phyloP scores from a whole-genome alignment of 306 rosid species.

The Gillenia trifoliata region DNA sequence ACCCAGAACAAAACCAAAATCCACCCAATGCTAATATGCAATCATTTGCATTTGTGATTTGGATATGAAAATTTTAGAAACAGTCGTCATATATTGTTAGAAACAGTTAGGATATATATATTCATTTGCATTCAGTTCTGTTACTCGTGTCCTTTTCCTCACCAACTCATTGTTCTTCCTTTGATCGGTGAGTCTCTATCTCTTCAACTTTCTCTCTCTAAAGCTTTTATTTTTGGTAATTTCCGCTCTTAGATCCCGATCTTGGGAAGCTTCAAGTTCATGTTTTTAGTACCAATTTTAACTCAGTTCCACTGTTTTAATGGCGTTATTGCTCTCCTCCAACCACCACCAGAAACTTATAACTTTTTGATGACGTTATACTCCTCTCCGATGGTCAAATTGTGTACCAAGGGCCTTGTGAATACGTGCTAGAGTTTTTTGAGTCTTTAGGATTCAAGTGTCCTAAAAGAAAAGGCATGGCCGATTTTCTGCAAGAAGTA shows the following conservation, averaged over 20 bases:
- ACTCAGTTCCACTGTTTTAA: too few species aligned
- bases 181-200: slow-evolving; percentile 94
- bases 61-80: too few species aligned
- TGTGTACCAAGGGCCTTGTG: slow-evolving; percentile 45
- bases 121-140: slow-evolving; percentile 98
- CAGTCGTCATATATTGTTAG: too few species aligned
- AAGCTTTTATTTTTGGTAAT: too few species aligned
- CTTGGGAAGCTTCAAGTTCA: too few species aligned
- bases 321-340: slow-evolving; percentile 32
- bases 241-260: too few species aligned
- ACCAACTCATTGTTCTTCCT: slow-evolving; percentile 83
- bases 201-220: too few species aligned
- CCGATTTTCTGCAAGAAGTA: slow-evolving; percentile 49
- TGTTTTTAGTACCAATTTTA: too few species aligned
- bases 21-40: too few species aligned
- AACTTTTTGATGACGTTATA: slow-evolving; percentile 41
- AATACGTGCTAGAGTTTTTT: slow-evolving; percentile 34
- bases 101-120: too few species aligned
- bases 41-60: too few species aligned
- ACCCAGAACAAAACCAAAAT: too few species aligned
- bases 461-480: slow-evolving; percentile 44
- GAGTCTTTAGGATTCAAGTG: slow-evolving; percentile 38
- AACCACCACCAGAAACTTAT: slow-evolving; percentile 49
- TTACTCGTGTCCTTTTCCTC: slow-evolving; percentile 92
- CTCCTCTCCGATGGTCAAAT: slow-evolving; percentile 42